Conservation (phyloP, 2,329 filamentous ascomycete genomes). For the Chaetothyriales sp. region DNA sequence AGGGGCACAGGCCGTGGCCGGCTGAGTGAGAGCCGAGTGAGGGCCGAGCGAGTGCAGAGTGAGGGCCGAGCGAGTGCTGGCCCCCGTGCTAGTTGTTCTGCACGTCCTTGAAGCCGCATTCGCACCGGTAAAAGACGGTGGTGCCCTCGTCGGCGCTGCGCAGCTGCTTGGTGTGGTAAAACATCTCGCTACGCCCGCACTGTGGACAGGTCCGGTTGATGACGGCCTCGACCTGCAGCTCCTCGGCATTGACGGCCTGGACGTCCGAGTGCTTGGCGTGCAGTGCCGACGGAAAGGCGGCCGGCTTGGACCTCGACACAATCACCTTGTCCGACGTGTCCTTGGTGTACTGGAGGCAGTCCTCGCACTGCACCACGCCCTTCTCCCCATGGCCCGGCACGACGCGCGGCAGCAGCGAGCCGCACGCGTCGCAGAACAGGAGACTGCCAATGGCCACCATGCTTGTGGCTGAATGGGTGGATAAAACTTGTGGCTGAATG, state of each 20-base stretch:
- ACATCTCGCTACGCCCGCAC: conserved; percentile 70
- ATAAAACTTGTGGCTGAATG: conserved; percentile 17
- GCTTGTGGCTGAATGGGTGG: conserved; percentile 15
- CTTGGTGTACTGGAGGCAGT: conserved; percentile 74
- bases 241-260: conserved; percentile 64
- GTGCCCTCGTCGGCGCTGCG: conserved; percentile 90
- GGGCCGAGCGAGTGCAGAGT: no score
- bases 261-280: conserved; percentile 76
- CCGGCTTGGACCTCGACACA: conserved; percentile 70
- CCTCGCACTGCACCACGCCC: conserved; percentile 65
- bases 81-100: conserved; percentile 23
- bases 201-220: conserved; percentile 61
- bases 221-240: conserved; percentile 59
- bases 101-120: conserved; percentile 60
- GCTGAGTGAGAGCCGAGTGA: neutral
- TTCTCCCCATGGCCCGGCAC: conserved; percentile 47
- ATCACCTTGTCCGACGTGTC: conserved; percentile 65
- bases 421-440: conserved; percentile 86
- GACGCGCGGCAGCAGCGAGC: conserved; percentile 75
- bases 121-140: conserved; percentile 79
- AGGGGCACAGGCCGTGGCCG: conserved; percentile 27
- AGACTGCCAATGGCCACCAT: conserved; percentile 88
- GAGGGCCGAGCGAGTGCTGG: no score
- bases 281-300: conserved; percentile 80
- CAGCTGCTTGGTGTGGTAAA: conserved; percentile 71